These are phyloP conservation scores for Vanilla planifolia DNA, from an alignment of 106 monocot genomes.

Conservation along the genomic window DNA sequence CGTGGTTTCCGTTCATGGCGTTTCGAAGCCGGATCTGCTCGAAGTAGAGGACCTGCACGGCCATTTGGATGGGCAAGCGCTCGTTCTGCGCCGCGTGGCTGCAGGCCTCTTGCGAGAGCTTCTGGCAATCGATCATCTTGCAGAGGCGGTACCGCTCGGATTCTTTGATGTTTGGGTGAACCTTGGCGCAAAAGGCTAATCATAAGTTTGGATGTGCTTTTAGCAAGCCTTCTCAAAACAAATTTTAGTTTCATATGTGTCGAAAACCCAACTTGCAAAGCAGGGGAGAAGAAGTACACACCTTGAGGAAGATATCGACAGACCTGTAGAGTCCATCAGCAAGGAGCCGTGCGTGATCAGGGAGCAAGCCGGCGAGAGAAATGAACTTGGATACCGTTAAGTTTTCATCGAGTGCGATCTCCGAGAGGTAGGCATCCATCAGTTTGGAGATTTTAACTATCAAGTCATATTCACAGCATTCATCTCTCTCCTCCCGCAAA, in stretches of 20 bases:
- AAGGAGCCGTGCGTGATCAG: slow-evolving; percentile 70
- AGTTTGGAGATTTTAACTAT: slow-evolving; percentile 64
- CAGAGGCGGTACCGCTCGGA: slow-evolving; percentile 78
- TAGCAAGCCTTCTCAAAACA: too few species aligned
- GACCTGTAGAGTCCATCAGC: slow-evolving; percentile 82
- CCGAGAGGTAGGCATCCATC: slow-evolving; percentile 82
- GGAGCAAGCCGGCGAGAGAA: slow-evolving; percentile 62
- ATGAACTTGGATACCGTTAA: slow-evolving; percentile 73
- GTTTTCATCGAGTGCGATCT: slow-evolving; percentile 81
- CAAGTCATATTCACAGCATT: slow-evolving; percentile 45
- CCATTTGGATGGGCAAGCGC: slow-evolving; percentile 83
- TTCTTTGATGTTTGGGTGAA: slow-evolving; percentile 91
- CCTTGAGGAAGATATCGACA: slow-evolving; percentile 93
- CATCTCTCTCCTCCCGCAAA: slow-evolving; percentile 34
- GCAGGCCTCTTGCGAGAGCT: slow-evolving; percentile 82
- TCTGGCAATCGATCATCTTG: slow-evolving; percentile 85
- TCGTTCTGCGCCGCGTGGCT: slow-evolving; percentile 96
- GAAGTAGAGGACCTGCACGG: slow-evolving; percentile 89
- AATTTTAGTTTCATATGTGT: neutral
- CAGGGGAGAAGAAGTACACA: neutral
- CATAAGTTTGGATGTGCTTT: too few species aligned
- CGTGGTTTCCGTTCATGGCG: slow-evolving; percentile 56
- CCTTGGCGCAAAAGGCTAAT: too few species aligned
- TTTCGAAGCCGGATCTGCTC: slow-evolving; percentile 84
- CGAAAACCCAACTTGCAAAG: neutral